phyloP scores from a whole-genome alignment of 768 basidiomycete genomes.

The Amanita pseudoporphyria region DNA sequence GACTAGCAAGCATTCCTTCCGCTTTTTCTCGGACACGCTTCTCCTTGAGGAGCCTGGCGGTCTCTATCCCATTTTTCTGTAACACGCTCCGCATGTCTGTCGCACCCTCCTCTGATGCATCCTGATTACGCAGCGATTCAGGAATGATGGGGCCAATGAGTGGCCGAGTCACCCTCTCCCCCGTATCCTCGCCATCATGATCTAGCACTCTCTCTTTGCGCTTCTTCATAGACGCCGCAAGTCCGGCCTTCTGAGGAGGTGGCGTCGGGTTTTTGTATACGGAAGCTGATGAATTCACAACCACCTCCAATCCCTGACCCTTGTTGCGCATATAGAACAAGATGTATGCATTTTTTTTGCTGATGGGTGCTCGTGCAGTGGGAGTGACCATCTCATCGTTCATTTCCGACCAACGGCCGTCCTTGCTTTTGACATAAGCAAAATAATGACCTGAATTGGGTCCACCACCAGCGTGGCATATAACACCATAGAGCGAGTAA shows the following conservation, averaged over 20 bases:
- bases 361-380: conserved; percentile 34
- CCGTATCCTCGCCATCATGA: conserved; percentile 41
- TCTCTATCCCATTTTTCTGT: conserved; percentile 46
- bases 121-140: conserved; percentile 24
- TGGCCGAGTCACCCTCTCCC: conserved; percentile 35
- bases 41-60: conserved; percentile 22
- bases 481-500: conserved; percentile 86
- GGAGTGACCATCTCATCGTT: conserved; percentile 76
- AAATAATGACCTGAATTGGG: conserved; percentile 97
- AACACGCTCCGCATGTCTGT: conserved; percentile 43
- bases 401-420: conserved; percentile 82
- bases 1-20: conserved; percentile 1
- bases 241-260: conserved; percentile 23
- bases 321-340: conserved; percentile 84
- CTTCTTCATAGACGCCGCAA: conserved; percentile 46
- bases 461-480: conserved; percentile 87
- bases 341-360: conserved; percentile 81
- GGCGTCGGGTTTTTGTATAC: conserved; percentile 13
- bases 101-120: conserved; percentile 15
- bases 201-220: conserved; percentile 27
- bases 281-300: conserved; percentile 28
- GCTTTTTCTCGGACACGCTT: conserved; percentile 11
- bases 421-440: conserved; percentile 64
- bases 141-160: conserved; percentile 67
- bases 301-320: conserved; percentile 65